Evolutionary conservation across 805 yeast genomes (phyloP).

Genomic region (Sugiyamaella boreocaroliniensis): DNA sequence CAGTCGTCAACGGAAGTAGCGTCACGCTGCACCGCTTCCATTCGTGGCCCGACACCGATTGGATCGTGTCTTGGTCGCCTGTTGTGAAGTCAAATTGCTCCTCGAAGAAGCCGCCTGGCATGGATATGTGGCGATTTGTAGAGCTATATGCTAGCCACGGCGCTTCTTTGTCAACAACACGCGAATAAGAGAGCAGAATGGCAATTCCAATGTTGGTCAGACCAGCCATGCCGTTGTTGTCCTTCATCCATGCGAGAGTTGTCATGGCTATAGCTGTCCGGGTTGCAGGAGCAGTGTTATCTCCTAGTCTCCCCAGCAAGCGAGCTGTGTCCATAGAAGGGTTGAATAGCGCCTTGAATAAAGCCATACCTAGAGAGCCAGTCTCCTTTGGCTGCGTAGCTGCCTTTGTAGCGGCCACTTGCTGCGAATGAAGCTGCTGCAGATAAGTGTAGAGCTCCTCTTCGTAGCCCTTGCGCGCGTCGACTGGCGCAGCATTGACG

Average conservation of each 20-base stretch:
- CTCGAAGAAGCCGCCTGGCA: conserved; percentile 17
- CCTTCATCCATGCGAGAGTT: background rate
- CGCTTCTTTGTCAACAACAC: background rate
- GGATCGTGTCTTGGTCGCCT: conserved; percentile 8
- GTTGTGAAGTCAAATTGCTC: conserved; percentile 20
- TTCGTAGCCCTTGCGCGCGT: background rate
- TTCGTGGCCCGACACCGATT: conserved; percentile 23
- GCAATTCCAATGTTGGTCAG: background rate
- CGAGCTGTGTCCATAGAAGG: conserved; percentile 10
- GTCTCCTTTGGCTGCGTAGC: background rate
- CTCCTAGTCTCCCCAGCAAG: conserved; percentile 8
- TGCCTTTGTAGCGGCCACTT: background rate
- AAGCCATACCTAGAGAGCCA: background rate
- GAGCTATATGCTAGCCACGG: background rate
- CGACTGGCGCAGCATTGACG: background rate
- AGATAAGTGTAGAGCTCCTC: background rate
- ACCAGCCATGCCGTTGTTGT: background rate
- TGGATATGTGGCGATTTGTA: background rate
- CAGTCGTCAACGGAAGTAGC: conserved; percentile 27
- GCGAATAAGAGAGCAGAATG: background rate
- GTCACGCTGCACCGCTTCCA: conserved; percentile 35
- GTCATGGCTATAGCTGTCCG: conserved; percentile 8
- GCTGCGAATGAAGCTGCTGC: background rate
- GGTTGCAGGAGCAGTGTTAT: background rate
- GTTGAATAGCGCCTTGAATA: background rate